Evolutionary conservation across 495 filamentous ascomycete genomes (phyloP), one percentile per base, ranked within the genome.

Genomic region (Talaromyces stipitatus): DNA sequence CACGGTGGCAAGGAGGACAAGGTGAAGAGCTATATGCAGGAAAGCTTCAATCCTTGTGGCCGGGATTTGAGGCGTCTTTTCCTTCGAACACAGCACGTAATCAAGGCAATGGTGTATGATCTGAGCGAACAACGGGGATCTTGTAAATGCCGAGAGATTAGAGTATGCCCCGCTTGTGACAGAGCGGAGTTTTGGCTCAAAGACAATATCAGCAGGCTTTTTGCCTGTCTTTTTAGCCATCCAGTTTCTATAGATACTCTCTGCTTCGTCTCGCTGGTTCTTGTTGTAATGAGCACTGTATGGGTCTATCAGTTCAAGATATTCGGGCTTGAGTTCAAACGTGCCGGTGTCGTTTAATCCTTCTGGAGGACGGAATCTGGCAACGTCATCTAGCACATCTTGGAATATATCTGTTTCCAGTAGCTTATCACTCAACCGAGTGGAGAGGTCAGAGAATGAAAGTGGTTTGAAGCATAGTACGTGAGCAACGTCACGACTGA

Each of bases 211-310:
- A 12, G 86, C 80, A 7, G 80, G 73, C 41, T 85, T 77, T 63
- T 89, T 88, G 2, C 94, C 92, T 0, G 87, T 91, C 73, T 88
- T 89, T 72, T 95, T 92, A 8, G 90, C 87, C 73, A 92, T 82
- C 79, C 89, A 87, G 52, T 85, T 86, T 56, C 84, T 88, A 69
- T 91, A 96, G 16, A 89, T 87, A 55, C 78, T 86, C 72, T 99
- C 94, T 0, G 92, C 89, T 66, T 99, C 94, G 63, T 99, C 94
- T 24, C 94, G 87, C 69, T 97, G 95, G 67, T 97, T 97, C 69
- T 96, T 95, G 60, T 83, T 91, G 72, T 94, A 99, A 61, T 97
- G 89, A 12, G 91, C 86, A 62, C 90, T 90, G 65, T 97, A 99
- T 4, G 94, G 94, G 67, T 99, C 94, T 27, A 97, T 82, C 24